These are phyloP conservation scores for Venustampulla echinocandica DNA, from an alignment of 495 filamentous ascomycete species.

Conservation along the genomic window DNA sequence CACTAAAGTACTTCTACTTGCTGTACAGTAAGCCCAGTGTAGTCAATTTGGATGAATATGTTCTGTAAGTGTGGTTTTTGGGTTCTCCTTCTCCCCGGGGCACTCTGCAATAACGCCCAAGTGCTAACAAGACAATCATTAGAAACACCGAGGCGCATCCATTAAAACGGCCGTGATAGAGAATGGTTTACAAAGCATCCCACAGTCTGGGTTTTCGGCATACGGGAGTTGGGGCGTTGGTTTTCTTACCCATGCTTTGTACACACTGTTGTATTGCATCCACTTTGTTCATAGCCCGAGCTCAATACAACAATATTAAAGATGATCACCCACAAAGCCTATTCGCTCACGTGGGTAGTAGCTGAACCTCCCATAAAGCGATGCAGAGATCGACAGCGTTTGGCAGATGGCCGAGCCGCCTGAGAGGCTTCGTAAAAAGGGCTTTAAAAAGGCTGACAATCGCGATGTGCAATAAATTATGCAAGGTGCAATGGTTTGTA, in stretches of 20 bases:
- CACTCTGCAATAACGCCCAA: not conserved
- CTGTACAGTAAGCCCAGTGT: constrained; percentile 66
- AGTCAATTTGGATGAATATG: constrained; percentile 49
- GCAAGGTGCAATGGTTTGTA: not conserved
- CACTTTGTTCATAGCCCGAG: not conserved
- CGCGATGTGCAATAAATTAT: not conserved
- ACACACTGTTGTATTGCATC: not conserved
- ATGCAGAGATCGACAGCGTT: too few species aligned
- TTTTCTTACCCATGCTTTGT: not conserved
- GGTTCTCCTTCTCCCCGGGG: not conserved
- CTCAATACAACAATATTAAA: constrained; percentile 23
- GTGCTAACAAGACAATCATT: not conserved
- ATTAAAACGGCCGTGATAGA: constrained; percentile 31
- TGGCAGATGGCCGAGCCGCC: too few species aligned
- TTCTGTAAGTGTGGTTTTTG: constrained; percentile 23
- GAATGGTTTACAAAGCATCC: too few species aligned
- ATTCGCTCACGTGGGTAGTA: not conserved
- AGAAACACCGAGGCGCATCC: constrained; percentile 73
- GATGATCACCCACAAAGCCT: not conserved
- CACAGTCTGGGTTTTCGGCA: not conserved
- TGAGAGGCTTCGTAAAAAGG: too few species aligned
- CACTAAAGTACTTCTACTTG: constrained; percentile 90
- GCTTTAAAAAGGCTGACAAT: not conserved
- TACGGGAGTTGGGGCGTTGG: not conserved
- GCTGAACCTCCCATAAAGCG: too few species aligned